These are phyloP conservation scores for Melocanna baccifera DNA, from an alignment of 176 grass and related monocot species.

Conservation along the genomic window DNA sequence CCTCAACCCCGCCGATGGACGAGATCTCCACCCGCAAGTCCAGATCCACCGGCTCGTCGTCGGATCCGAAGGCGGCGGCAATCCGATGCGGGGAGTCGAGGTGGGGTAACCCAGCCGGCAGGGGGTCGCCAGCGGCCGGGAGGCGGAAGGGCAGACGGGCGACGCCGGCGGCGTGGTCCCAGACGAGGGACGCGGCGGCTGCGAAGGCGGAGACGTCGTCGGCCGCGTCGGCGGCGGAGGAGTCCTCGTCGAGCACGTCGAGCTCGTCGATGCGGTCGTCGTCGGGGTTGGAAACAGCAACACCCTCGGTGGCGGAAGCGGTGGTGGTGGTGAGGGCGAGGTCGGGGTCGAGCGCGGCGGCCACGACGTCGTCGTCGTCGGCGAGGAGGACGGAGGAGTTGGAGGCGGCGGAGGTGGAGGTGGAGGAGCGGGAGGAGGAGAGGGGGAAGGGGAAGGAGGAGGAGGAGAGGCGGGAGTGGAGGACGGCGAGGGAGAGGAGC, in stretches of 20 bases:
- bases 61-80: slow-evolving; percentile 66
- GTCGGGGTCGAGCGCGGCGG: slow-evolving; percentile 30
- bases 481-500: slow-evolving; percentile 73
- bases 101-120: slow-evolving; percentile 9
- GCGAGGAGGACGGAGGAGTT: slow-evolving; percentile 35
- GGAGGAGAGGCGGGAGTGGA: slow-evolving; percentile 71
- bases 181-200: slow-evolving; percentile 46
- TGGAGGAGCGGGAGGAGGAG: slow-evolving; percentile 24
- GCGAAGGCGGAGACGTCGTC: slow-evolving; percentile 22
- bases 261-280: slow-evolving; percentile 89
- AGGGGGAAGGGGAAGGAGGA: slow-evolving; percentile 27
- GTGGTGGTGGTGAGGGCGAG: slow-evolving; percentile 23
- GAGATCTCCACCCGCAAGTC: slow-evolving; percentile 67
- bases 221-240: slow-evolving; percentile 1
- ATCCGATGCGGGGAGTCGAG: slow-evolving; percentile 15
- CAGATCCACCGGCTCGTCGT: slow-evolving; percentile 84
- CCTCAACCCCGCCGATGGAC: slow-evolving; percentile 69
- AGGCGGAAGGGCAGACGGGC: slow-evolving; percentile 74
- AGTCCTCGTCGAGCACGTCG: slow-evolving; percentile 71
- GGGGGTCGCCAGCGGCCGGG: slow-evolving; percentile 29
- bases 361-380: slow-evolving; percentile 33
- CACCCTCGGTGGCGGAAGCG: not conserved
- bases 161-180: slow-evolving; percentile 77
- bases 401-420: slow-evolving; percentile 8
- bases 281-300: slow-evolving; percentile 17